These are phyloP conservation scores for Cerioporus squamosus DNA, from an alignment of 1,284 basidiomycete species.

Conservation along the genomic window DNA sequence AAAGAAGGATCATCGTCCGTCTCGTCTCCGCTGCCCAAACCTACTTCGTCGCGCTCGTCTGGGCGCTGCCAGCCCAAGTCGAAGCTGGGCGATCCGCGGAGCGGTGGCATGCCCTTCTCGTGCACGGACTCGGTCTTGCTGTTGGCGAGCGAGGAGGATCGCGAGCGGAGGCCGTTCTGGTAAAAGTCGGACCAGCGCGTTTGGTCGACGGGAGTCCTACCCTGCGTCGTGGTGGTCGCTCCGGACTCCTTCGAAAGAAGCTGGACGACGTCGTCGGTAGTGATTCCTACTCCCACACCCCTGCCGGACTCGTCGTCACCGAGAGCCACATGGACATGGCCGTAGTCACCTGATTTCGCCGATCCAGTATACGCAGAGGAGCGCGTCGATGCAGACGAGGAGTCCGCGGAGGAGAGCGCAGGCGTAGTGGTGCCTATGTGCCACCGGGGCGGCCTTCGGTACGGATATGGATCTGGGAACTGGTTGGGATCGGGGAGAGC, in stretches of 20 bases:
- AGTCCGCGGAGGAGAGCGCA: constrained; percentile 67
- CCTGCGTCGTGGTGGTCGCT: constrained; percentile 46
- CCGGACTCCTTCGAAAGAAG: constrained; percentile 57
- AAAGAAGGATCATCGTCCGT: constrained; percentile 64
- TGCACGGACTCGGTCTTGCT: constrained; percentile 46
- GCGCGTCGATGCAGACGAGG: constrained; percentile 70
- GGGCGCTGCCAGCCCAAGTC: constrained; percentile 75
- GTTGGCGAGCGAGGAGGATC: constrained; percentile 67
- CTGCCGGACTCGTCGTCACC: constrained; percentile 58
- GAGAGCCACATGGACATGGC: constrained; percentile 67
- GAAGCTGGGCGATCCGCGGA: constrained; percentile 69
- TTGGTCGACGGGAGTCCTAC: constrained; percentile 49
- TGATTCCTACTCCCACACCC: constrained; percentile 57
- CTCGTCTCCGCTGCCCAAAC: constrained; percentile 71
- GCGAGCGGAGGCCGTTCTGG: constrained; percentile 62
- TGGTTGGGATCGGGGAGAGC: constrained; percentile 65
- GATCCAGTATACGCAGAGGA: constrained; percentile 78
- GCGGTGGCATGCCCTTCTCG: constrained; percentile 40
- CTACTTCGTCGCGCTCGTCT: constrained; percentile 74
- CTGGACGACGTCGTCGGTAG: constrained; percentile 65
- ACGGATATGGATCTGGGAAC: constrained; percentile 61
- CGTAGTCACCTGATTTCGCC: constrained; percentile 66
- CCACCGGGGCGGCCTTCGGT: constrained; percentile 44
- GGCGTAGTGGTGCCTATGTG: constrained; percentile 37
- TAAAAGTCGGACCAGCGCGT: constrained; percentile 72